A percentile compares a stretch with the other conserved stretches of the same genome.
Conservation (phyloP, 352 stramenopile genomes). For the Globisporangium abappressorium region DNA sequence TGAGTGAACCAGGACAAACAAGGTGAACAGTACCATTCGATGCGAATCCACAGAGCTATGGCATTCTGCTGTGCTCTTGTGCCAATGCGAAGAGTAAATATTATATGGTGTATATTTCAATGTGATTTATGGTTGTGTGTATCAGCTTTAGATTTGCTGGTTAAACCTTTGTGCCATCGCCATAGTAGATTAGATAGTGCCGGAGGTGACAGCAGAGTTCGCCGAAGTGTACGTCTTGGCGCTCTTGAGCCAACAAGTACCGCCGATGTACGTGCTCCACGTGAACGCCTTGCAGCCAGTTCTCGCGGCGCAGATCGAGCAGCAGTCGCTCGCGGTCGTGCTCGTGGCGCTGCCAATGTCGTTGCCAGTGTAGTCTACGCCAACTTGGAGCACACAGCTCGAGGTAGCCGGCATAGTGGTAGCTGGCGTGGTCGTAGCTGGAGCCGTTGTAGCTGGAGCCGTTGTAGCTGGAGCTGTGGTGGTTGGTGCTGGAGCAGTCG, state of each 20-base stretch:
- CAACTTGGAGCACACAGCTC: slow-evolving; percentile 5
- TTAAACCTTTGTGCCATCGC: no score
- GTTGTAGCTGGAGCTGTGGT: background rate
- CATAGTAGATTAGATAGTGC: background rate
- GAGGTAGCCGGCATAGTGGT: background rate
- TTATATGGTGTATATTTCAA: background rate
- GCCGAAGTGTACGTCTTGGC: slow-evolving; percentile 12
- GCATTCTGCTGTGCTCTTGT: background rate
- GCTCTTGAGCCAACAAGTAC: slow-evolving; percentile 63
- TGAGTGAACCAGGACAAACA: background rate
- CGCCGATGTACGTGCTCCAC: slow-evolving; percentile 45
- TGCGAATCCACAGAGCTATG: background rate
- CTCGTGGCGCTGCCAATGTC: slow-evolving; percentile 17
- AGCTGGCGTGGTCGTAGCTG: background rate
- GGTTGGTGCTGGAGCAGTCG: background rate
- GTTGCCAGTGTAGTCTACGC: slow-evolving; percentile 22
- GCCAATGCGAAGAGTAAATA: no score
- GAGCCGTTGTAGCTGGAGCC: background rate
- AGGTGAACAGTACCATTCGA: background rate
- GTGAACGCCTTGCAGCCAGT: slow-evolving; percentile 29
- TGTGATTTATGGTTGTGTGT: background rate
- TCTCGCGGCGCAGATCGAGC: slow-evolving; percentile 7
- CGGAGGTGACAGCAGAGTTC: background rate
- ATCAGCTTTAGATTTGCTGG: no score
- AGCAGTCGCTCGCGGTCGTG: slow-evolving; percentile 14